Percentiles rank a stretch among this genome's conserved stretches.
Conservation (phyloP, 108 stramenopile species). For the Seminavis robusta region DNA sequence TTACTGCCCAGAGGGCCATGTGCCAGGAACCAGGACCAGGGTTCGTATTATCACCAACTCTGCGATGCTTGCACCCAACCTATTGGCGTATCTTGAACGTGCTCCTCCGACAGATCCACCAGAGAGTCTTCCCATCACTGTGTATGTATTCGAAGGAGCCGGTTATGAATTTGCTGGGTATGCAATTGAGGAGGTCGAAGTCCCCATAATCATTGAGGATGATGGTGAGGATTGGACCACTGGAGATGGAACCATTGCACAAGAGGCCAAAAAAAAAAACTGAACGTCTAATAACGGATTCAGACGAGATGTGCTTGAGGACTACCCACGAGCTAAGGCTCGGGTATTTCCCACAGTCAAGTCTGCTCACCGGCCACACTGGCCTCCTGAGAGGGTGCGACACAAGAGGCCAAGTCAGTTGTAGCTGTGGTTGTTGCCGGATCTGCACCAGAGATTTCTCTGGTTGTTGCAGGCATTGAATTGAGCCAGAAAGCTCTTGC, state of each 20-base stretch:
- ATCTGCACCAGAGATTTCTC: slow-evolving; percentile 42
- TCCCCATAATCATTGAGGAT: slow-evolving; percentile 20
- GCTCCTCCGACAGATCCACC: slow-evolving; percentile 68
- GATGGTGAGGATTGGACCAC: slow-evolving; percentile 12
- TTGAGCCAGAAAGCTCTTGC: slow-evolving; percentile 74
- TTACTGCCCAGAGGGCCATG: slow-evolving; percentile 85
- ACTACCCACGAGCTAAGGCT: too few species aligned
- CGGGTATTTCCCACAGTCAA: too few species aligned
- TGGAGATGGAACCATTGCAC: slow-evolving; percentile 5
- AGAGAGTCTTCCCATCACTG: slow-evolving; percentile 65
- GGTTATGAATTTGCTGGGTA: slow-evolving; percentile 64
- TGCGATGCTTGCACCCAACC: slow-evolving; percentile 47
- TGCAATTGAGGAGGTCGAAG: slow-evolving; percentile 84
- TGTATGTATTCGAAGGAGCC: slow-evolving; percentile 61
- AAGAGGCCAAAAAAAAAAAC: too few species aligned
- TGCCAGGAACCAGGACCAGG: slow-evolving; percentile 64
- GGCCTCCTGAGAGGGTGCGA: too few species aligned
- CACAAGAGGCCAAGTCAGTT: slow-evolving; percentile 77
- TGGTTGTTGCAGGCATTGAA: slow-evolving; percentile 78
- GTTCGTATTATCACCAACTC: slow-evolving; percentile 82
- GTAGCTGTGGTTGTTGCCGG: slow-evolving; percentile 76
- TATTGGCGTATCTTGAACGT: slow-evolving; percentile 81
- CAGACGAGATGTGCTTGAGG: too few species aligned
- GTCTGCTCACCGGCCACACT: too few species aligned
- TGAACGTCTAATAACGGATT: too few species aligned